A percentile compares a stretch with the other conserved stretches of the same genome.
Evolutionary conservation across 768 basidiomycete genomes (phyloP).

Genomic region (Amanita molliuscula): DNA sequence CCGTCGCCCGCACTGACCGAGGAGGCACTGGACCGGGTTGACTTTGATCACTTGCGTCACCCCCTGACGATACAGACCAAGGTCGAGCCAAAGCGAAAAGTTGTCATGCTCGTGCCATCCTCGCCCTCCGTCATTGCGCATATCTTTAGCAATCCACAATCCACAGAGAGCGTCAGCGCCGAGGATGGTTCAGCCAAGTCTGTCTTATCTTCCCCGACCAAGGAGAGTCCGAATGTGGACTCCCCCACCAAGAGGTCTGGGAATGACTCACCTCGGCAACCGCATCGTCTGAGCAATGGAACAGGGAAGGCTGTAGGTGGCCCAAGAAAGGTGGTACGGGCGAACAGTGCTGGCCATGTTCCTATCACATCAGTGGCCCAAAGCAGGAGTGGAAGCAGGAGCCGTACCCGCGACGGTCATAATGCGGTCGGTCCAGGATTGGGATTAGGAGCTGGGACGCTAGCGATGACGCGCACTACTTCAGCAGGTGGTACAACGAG

Average conservation of each 20-base stretch:
- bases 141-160: slow-evolving; percentile 2
- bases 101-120: slow-evolving; percentile 2
- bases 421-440: slow-evolving; percentile 9
- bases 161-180: background rate
- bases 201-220: background rate
- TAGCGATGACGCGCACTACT: slow-evolving; percentile 1
- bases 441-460: slow-evolving; percentile 6
- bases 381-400: slow-evolving; percentile 10
- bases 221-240: background rate
- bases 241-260: background rate
- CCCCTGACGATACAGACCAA: background rate
- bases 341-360: slow-evolving; percentile 1
- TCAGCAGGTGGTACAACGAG: slow-evolving; percentile 4
- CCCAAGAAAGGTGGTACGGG: background rate
- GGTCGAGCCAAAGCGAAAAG: background rate
- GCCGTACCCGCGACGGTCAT: slow-evolving; percentile 9
- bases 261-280: slow-evolving; percentile 2
- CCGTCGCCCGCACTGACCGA: slow-evolving; percentile 15
- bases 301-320: background rate
- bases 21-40: background rate
- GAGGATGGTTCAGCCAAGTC: background rate
- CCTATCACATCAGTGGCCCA: slow-evolving; percentile 2
- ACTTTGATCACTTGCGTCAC: background rate
- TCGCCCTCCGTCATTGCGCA: slow-evolving; percentile 11
- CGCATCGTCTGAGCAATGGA: slow-evolving; percentile 8